These are phyloP conservation scores for Citrus maxima DNA, from an alignment of 345 rosid genomes.

Conservation along the genomic window DNA sequence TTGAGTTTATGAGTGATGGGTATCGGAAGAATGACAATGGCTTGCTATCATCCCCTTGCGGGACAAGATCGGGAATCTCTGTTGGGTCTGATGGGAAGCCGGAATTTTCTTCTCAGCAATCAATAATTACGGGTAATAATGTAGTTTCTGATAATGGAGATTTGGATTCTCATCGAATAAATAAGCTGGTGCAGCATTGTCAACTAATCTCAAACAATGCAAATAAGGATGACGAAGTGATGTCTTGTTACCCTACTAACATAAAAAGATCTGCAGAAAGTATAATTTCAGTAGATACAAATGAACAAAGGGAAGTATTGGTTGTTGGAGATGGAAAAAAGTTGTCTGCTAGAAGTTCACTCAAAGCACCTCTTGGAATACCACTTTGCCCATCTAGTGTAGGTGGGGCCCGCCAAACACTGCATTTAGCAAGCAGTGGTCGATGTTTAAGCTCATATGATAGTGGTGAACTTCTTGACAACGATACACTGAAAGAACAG, in stretches of 20 bases:
- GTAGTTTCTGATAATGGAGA: conserved; percentile 20
- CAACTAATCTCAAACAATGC: conserved; percentile 24
- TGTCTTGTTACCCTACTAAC: conserved; percentile 10
- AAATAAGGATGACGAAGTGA: conserved; percentile 15
- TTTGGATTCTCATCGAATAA: conserved; percentile 16
- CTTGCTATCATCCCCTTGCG: conserved; percentile 15
- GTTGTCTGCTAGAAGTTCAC: conserved; percentile 20
- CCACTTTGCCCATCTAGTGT: conserved; percentile 30
- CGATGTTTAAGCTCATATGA: conserved; percentile 21
- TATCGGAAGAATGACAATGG: conserved; percentile 14
- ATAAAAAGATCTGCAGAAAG: conserved; percentile 12
- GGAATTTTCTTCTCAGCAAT: conserved; percentile 20
- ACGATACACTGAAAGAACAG: conserved; percentile 30
- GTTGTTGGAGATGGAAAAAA: conserved; percentile 18
- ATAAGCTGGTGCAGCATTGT: conserved; percentile 35
- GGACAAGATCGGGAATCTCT: background rate
- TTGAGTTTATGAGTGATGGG: conserved; percentile 1
- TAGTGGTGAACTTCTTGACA: conserved; percentile 35
- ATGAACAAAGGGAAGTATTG: conserved; percentile 14
- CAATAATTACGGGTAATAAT: conserved; percentile 9
- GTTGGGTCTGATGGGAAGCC: conserved; percentile 30
- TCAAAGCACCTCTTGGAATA: conserved; percentile 42
- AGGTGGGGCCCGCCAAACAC: conserved; percentile 23
- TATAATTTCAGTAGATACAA: conserved; percentile 19
- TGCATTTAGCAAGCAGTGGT: conserved; percentile 8